Evolutionary conservation across 2,329 filamentous ascomycete species (phyloP).

Genomic region (Blastomyces percursus): DNA sequence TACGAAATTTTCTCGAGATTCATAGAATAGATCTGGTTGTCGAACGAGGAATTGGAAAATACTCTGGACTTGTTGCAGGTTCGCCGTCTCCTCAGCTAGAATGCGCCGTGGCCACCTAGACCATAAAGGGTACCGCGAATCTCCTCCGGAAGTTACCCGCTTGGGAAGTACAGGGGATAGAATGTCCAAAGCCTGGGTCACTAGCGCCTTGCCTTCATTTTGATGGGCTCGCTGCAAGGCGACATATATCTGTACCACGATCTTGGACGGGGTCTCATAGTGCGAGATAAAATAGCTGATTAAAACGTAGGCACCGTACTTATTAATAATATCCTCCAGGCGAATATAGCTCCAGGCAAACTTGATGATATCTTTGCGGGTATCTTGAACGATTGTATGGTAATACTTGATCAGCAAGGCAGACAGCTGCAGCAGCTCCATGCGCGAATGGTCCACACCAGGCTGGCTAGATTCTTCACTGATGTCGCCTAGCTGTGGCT

Average conservation of each 20-base stretch:
- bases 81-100: constrained; percentile 84
- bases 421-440: constrained; percentile 91
- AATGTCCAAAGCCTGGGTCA: constrained; percentile 88
- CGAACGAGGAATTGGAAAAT: constrained; percentile 95
- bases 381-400: constrained; percentile 73
- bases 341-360: constrained; percentile 98
- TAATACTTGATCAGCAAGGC: constrained; percentile 95
- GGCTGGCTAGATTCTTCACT: constrained; percentile 73
- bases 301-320: constrained; percentile 92
- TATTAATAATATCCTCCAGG: constrained; percentile 98
- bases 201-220: constrained; percentile 81
- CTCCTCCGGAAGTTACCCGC: constrained; percentile 49
- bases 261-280: constrained; percentile 93
- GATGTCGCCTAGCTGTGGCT: constrained; percentile 68
- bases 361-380: constrained; percentile 95
- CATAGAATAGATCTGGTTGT: constrained; percentile 88
- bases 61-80: constrained; percentile 88
- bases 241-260: constrained; percentile 89
- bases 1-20: constrained; percentile 83
- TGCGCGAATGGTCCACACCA: constrained; percentile 87
- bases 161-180: constrained; percentile 90
- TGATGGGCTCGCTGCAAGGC: constrained; percentile 86
- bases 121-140: constrained; percentile 71
- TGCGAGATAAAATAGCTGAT: constrained; percentile 97
- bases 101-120: constrained; percentile 83